phyloP scores from a whole-genome alignment of 2,329 filamentous ascomycete genomes.

The Capronia americana region DNA sequence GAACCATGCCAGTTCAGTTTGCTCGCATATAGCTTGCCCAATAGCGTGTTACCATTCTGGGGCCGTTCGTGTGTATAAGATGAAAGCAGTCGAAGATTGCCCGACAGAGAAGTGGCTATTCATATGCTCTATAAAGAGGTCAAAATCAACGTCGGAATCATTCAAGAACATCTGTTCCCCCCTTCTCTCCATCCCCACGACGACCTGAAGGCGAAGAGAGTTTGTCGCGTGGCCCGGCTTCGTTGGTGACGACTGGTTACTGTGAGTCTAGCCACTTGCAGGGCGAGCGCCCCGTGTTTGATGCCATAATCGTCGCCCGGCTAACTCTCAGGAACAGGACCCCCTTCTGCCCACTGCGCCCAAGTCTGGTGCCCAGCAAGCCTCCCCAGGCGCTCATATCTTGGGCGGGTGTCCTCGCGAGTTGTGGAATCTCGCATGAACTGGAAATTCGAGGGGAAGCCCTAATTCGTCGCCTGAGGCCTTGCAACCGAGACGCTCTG shows the following conservation, averaged over 20 bases:
- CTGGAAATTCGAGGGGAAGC: not conserved
- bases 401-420: not conserved
- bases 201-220: no score
- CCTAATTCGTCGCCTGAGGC: not conserved
- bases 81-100: slow-evolving; percentile 12
- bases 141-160: not conserved
- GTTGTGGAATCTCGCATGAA: slow-evolving; percentile 20
- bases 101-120: not conserved
- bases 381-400: not conserved
- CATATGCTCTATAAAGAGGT: slow-evolving; percentile 10
- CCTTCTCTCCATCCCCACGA: not conserved
- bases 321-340: slow-evolving; percentile 17
- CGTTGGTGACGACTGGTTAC: not conserved
- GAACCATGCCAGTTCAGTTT: slow-evolving; percentile 1
- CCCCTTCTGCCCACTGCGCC: not conserved
- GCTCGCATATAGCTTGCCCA: not conserved
- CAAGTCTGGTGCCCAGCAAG: not conserved
- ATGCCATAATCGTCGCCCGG: slow-evolving; percentile 19
- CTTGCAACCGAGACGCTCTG: not conserved
- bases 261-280: slow-evolving; percentile 7
- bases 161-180: slow-evolving; percentile 1
- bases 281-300: not conserved
- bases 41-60: not conserved
- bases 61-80: not conserved
- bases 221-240: not conserved